Evolutionary conservation across 2,329 filamentous ascomycete genomes (phyloP).

Genomic region (Monilinia laxa): DNA sequence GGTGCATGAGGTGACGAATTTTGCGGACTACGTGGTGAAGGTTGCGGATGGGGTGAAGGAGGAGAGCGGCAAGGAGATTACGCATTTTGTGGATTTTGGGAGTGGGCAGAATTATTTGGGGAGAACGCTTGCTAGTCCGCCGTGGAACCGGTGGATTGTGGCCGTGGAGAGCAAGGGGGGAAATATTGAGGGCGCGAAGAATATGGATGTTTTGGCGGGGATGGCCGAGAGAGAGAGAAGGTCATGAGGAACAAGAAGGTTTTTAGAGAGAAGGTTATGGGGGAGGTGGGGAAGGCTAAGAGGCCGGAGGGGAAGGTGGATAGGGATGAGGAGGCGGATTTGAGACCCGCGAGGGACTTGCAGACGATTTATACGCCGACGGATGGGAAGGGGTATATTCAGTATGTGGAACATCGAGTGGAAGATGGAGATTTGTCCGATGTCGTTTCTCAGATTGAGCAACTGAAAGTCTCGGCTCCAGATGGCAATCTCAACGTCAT

Average conservation of each 20-base stretch:
- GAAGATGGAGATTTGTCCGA: constrained; percentile 69
- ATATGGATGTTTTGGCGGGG: constrained; percentile 79
- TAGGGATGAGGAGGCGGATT: constrained; percentile 43
- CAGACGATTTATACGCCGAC: constrained; percentile 54
- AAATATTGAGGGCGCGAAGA: constrained; percentile 82
- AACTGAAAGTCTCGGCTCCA: constrained; percentile 40
- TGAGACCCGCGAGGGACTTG: constrained; percentile 53
- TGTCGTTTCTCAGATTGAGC: constrained; percentile 62
- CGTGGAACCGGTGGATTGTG: constrained; percentile 83
- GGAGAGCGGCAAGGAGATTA: constrained; percentile 60
- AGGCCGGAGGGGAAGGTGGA: constrained; percentile 21
- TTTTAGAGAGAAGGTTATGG: constrained; percentile 51
- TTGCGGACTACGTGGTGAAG: constrained; percentile 76
- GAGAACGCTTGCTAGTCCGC: constrained; percentile 76
- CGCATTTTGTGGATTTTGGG: constrained; percentile 92
- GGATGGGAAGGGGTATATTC: constrained; percentile 67
- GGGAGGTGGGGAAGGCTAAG: constrained; percentile 37
- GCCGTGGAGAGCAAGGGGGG: constrained; percentile 85
- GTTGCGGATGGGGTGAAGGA: constrained; percentile 58
- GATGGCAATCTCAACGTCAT: constrained; percentile 1
- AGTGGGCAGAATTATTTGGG: constrained; percentile 97
- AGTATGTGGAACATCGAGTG: constrained; percentile 74
- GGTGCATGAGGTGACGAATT: constrained; percentile 86
- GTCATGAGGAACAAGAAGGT: constrained; percentile 82
- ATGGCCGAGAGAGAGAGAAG: constrained; percentile 71